Evolutionary conservation across 2,329 filamentous ascomycete species (phyloP), one percentile per base, ranked within the genome.

Genomic region (Macroventuria anomochaeta): DNA sequence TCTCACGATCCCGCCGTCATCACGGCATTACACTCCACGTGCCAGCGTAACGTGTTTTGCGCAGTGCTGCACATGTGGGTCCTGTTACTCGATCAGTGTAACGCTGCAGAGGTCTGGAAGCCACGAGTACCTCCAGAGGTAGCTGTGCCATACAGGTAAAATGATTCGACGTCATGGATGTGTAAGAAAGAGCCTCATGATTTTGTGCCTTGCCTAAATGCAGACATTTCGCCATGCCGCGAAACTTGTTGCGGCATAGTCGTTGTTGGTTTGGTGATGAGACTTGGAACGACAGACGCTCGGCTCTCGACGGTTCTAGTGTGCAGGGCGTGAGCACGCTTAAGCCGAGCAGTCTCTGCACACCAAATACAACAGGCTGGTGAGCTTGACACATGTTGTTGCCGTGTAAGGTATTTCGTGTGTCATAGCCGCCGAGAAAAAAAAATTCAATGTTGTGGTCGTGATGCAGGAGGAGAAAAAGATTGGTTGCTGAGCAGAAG

Each of bases 371-470:
- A 38, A 37, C 7, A 18, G 31, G 13, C 13, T 38, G 29, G n/a
- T 47, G 55, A 39, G 36, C 39, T 52, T 67, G 64, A 65, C 64
- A 65, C 59, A 65, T 29, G 44, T 36, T 46, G 49, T 59, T 43
- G 47, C 64, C 55, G 41, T 65, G 57, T 62, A 52, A 38, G 63
- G 52, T 28, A 64, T 64, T 50, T 57, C 33, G 44, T 67, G 58
- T 67, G 64, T 67, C 64, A 67, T 62, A 62, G 58, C 46, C 7
- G 46, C 28, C 49, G 20, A 32, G 53, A 33, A 37, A 25, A 47
- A n/a, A 54, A 55, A 52, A 44, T 49, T 44, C 2, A 29, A n/a
- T 10, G 21, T n/a, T 46, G 52, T 53, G 39, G 50, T 49, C 56
- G 58, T 65, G 63, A 46, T 42, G 48, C 28, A 31, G 39, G 21